These are phyloP conservation scores for Boletus subcaerulescens DNA, from an alignment of 768 basidiomycete genomes.

Conservation along the genomic window DNA sequence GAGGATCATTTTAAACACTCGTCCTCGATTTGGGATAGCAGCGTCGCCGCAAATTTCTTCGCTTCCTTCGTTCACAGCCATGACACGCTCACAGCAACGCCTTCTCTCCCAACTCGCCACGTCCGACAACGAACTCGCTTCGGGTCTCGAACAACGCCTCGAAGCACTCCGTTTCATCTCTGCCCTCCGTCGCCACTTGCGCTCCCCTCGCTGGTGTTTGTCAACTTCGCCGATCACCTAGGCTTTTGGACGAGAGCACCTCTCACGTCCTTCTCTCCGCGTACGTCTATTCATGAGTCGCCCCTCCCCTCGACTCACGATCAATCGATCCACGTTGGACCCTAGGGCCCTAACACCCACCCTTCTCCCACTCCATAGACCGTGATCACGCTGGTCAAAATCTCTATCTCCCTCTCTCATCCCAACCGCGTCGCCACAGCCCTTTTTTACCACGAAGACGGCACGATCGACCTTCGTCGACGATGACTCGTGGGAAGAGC, in stretches of 20 bases:
- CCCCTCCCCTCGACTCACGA: too few species aligned
- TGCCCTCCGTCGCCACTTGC: slow-evolving; percentile 2
- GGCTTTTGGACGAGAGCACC: too few species aligned
- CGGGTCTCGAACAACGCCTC: slow-evolving; percentile 31
- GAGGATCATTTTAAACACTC: too few species aligned
- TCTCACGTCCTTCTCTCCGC: slow-evolving; percentile 18
- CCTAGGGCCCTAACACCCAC: not conserved
- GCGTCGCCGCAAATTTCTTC: not conserved
- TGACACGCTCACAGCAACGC: slow-evolving; percentile 28
- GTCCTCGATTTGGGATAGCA: too few species aligned
- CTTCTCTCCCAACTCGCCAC: slow-evolving; percentile 30
- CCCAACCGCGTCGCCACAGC: slow-evolving; percentile 20
- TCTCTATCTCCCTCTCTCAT: slow-evolving; percentile 11
- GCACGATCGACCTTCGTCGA: slow-evolving; percentile 27
- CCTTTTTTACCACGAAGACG: slow-evolving; percentile 26
- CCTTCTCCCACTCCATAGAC: slow-evolving; percentile 23
- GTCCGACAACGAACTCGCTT: slow-evolving; percentile 32
- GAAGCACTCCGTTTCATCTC: slow-evolving; percentile 33
- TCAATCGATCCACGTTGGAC: too few species aligned
- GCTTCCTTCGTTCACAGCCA: not conserved
- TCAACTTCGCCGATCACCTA: slow-evolving; percentile 6
- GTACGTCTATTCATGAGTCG: slow-evolving; percentile 14
- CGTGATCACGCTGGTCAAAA: slow-evolving; percentile 24
- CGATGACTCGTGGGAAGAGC: slow-evolving; percentile 33
- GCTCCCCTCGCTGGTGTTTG: slow-evolving; percentile 27